Percentiles rank a stretch among this genome's conserved stretches.
phyloP scores from a whole-genome alignment of 345 rosid species.

The Syzygium aqueum region DNA sequence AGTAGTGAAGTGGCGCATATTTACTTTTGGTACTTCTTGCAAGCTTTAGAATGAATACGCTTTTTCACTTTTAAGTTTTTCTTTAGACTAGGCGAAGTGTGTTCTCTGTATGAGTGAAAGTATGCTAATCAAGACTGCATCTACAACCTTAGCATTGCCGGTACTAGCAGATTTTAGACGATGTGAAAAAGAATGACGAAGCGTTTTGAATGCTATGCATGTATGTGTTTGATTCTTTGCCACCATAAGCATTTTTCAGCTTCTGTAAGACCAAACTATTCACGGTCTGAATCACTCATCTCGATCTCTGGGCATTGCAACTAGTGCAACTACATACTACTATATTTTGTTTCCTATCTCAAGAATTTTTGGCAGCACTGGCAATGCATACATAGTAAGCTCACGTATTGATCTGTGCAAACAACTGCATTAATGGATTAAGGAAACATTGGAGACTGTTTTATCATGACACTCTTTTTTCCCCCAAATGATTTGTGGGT shows the following conservation, averaged over 20 bases:
- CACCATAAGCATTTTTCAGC: background rate
- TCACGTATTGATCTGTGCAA: background rate
- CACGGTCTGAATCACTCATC: background rate
- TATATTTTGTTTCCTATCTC: background rate
- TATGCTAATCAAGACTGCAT: background rate
- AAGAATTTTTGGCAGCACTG: background rate
- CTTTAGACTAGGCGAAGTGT: background rate
- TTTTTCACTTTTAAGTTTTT: background rate
- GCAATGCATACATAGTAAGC: background rate
- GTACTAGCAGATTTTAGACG: background rate
- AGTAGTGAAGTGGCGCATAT: background rate
- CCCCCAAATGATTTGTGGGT: background rate
- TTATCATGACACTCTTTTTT: background rate
- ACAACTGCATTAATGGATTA: background rate
- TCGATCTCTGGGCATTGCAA: background rate
- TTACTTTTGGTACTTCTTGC: background rate
- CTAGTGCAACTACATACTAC: background rate
- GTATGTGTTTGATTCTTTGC: background rate
- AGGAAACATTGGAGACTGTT: background rate
- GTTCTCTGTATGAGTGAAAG: background rate
- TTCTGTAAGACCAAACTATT: background rate
- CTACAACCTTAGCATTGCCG: background rate
- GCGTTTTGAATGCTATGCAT: background rate
- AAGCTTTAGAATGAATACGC: background rate
- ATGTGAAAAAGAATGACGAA: background rate